Evolutionary conservation across 331 rosid species (phyloP), one percentile per base, ranked within the genome.

Genomic region (Pyrus hybrid): DNA sequence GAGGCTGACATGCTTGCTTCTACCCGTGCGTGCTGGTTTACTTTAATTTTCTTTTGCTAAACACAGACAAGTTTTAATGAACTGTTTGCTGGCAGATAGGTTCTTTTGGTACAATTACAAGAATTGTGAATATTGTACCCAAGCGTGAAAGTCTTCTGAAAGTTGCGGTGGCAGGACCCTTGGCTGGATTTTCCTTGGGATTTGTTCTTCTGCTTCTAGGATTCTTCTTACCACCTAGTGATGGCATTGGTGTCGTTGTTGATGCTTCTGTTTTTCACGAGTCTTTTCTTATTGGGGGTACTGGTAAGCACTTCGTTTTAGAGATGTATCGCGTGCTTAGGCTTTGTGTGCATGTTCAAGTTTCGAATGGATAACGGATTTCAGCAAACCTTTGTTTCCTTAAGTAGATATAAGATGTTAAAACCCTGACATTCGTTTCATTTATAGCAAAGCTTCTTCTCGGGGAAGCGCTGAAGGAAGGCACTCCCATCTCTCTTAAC

Each of bases 71-170:
- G 76, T 86, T 81, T 82, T 86, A 82, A 86, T 75, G 90, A 84
- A 78, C 77, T 80, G 76, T n/a, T 84, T 95, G 96, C 92, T 90
- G 93, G 89, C 99, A 95, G 99, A 91, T 95, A 95, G 99, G 99
- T 90, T 92, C 99, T 72, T 95, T 92, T 85, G 99, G 99, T 84
- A 85, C 98, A 62, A 95, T 95, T 79, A 95, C 99, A 73, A 89
- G 98, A 87, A 90, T 95, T 77, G 43, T 89, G 82, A 95, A 86
- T 80, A 92, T 92, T 63, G 99, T 92, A 76, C 79, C 97, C 49
- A 92, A 87, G 81, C 98, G 98, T 64, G 94, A 92, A 92, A 93
- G 87, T 87, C 89, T 92, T 80, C 92, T 95, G 58, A 95, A 95
- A 83, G 90, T 95, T 81, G 98, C 99, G 68, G 86, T 79, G 43